These are phyloP conservation scores for Geotrichum reessii DNA, from an alignment of 1,139 yeast species.

Conservation along the genomic window DNA sequence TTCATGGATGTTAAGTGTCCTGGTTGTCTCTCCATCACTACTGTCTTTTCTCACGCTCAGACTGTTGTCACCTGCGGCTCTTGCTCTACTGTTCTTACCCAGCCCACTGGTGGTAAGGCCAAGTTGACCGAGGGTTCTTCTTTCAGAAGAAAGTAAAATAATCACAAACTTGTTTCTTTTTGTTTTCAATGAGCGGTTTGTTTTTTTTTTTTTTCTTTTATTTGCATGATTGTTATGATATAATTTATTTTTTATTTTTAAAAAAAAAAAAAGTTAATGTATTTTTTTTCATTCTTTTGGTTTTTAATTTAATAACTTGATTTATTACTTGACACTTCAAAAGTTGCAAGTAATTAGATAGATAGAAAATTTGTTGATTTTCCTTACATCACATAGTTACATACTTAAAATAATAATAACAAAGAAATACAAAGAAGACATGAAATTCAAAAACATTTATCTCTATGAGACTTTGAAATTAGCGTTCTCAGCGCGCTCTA, in stretches of 20 bases:
- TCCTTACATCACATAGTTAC: too few species aligned
- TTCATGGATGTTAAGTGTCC: conserved; percentile 99
- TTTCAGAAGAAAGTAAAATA: conserved; percentile 91
- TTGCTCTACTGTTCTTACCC: conserved; percentile 96
- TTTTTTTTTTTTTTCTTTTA: background rate
- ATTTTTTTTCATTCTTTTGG: too few species aligned
- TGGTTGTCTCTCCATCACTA: conserved; percentile 98
- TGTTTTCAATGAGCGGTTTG: background rate
- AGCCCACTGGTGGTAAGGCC: conserved; percentile 99
- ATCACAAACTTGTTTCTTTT: background rate
- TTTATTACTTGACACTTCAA: too few species aligned
- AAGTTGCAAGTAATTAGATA: too few species aligned
- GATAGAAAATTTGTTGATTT: too few species aligned
- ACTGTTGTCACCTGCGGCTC: conserved; percentile 99
- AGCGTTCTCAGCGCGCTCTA: too few species aligned
- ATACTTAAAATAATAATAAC: too few species aligned
- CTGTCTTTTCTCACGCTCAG: conserved; percentile 99
- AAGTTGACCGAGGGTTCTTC: conserved; percentile 98
- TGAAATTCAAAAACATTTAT: too few species aligned
- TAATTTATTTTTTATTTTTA: background rate
- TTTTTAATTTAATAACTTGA: background rate
- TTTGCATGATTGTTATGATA: background rate
- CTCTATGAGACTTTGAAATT: too few species aligned
- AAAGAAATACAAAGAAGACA: too few species aligned
- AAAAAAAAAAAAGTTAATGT: background rate